Conservation (phyloP, 2,329 filamentous ascomycete species). For the Pestalotiopsis sp. region DNA sequence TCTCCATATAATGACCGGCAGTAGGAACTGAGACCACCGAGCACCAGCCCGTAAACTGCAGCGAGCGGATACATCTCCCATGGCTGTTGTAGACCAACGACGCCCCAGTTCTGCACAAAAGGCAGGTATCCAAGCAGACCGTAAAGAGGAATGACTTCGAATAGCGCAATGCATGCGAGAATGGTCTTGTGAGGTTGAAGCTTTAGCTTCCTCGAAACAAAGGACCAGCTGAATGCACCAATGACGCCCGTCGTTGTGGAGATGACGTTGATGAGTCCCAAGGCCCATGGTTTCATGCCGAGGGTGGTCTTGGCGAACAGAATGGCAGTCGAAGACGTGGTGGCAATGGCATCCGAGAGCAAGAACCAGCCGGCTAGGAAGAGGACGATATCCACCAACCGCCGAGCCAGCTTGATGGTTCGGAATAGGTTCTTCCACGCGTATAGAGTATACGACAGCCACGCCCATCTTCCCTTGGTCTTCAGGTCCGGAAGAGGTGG, state of each 20-base stretch:
- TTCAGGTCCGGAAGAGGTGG: slow-evolving; percentile 65
- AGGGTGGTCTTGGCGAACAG: slow-evolving; percentile 94
- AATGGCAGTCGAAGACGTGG: slow-evolving; percentile 90
- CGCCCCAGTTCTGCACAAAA: slow-evolving; percentile 70
- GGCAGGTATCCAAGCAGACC: slow-evolving; percentile 87
- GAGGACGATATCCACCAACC: slow-evolving; percentile 70
- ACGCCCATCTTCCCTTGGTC: slow-evolving; percentile 44
- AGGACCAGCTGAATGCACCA: slow-evolving; percentile 88
- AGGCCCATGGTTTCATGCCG: slow-evolving; percentile 81
- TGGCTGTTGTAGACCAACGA: slow-evolving; percentile 83
- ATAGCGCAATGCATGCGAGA: slow-evolving; percentile 83
- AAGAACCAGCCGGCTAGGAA: slow-evolving; percentile 93
- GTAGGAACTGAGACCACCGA: slow-evolving; percentile 90
- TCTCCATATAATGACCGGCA: slow-evolving; percentile 92
- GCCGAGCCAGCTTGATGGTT: slow-evolving; percentile 73
- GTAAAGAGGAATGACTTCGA: slow-evolving; percentile 91
- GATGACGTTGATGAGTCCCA: slow-evolving; percentile 93
- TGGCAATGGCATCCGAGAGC: slow-evolving; percentile 90
- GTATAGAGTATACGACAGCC: slow-evolving; percentile 73
- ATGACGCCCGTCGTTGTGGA: slow-evolving; percentile 80
- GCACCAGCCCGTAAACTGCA: slow-evolving; percentile 86
- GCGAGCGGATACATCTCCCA: slow-evolving; percentile 98
- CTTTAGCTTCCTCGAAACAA: slow-evolving; percentile 67
- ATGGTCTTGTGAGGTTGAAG: slow-evolving; percentile 85
- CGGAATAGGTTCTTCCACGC: slow-evolving; percentile 86